Base-by-base conservation (phyloP, 768 basidiomycete genomes). In the Leucogyrophana mollusca region DNA sequence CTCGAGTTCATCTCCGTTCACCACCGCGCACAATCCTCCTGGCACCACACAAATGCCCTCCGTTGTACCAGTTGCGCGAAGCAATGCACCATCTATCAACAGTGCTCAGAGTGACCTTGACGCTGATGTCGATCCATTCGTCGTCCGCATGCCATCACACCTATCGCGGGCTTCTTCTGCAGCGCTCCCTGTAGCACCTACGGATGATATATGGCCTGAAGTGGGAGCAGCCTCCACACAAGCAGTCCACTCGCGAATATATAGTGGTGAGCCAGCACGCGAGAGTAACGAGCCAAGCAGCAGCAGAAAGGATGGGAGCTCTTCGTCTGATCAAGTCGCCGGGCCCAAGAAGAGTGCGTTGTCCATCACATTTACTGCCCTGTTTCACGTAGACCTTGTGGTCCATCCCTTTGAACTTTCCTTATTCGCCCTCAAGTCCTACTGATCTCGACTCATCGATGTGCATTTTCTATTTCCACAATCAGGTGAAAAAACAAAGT, bases 401-500 rank as follows among this genome's bases (percentile, higher is more conserved):
- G 7, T 30, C 7, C 27, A 30, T 30, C 13, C 13, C 27, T 13
- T 13, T 13, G 27, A 30, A 30, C 13, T 30, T 30, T 9, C 9
- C 16, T 16, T 41, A 7, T 9, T 41, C 23, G 40, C 9, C 17
- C 23, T 10, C 40, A 18, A n/a, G 9, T 22, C 17, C 40, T 22
- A 53, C 64, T 66, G 46, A 14, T 50, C 30, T 36, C 40, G 16
- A 37, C 38, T 22, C 17, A 21, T 35, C 27, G 36, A 37, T 45
- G 25, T 49, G 40, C 45, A 48, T 48, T 38, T 23, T 27, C 27
- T 9, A 25, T 39, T 11, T 13, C 39, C 35, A 46, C 46, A 40
- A 49, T 40, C 52, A 75, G 77, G 68, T 52, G 79, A 79, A 61
- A 82, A 80, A 65, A 63, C 73, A 4, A 83, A 82, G 65, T 83